Evolutionary conservation across 2,329 filamentous ascomycete genomes (phyloP).

Genomic region (Dothidotthia symphoricarpi): DNA sequence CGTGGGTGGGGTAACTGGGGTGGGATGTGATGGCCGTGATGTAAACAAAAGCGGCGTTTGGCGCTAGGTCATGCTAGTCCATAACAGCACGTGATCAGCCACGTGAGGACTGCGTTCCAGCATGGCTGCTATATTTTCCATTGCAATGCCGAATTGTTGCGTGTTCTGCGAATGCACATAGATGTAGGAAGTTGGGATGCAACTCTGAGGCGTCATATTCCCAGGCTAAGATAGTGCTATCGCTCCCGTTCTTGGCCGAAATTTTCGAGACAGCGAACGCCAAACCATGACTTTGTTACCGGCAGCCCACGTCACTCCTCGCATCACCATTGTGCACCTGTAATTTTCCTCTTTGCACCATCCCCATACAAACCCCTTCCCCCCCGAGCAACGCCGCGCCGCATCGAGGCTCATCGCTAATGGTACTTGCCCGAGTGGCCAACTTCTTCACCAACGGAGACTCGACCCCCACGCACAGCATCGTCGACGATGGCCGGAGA

Average conservation of each 20-base stretch:
- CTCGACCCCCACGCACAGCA: slow-evolving; percentile 21
- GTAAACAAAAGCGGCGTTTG: slow-evolving; percentile 23
- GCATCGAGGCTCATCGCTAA: slow-evolving; percentile 36
- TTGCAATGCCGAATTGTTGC: neutral
- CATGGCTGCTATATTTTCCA: no score
- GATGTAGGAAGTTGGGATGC: neutral
- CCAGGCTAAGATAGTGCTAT: slow-evolving; percentile 17
- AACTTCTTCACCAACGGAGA: slow-evolving; percentile 46
- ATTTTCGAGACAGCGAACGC: slow-evolving; percentile 25
- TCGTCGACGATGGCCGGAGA: slow-evolving; percentile 41
- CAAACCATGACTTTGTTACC: slow-evolving; percentile 7
- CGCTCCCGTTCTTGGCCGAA: slow-evolving; percentile 30
- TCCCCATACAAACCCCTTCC: slow-evolving; percentile 1
- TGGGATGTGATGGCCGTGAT: slow-evolving; percentile 22
- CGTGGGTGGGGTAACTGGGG: slow-evolving; percentile 13
- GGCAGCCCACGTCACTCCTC: slow-evolving; percentile 26
- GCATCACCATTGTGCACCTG: slow-evolving; percentile 5
- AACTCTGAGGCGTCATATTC: slow-evolving; percentile 11
- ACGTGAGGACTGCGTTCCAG: neutral
- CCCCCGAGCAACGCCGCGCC: slow-evolving; percentile 6
- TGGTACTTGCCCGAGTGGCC: slow-evolving; percentile 53
- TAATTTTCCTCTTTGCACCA: slow-evolving; percentile 4
- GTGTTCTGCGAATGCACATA: neutral
- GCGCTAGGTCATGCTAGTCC: slow-evolving; percentile 5
- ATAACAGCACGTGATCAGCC: no score